Evolutionary conservation across 2,329 filamentous ascomycete species (phyloP).

Genomic region (Sclerotinia minor): DNA sequence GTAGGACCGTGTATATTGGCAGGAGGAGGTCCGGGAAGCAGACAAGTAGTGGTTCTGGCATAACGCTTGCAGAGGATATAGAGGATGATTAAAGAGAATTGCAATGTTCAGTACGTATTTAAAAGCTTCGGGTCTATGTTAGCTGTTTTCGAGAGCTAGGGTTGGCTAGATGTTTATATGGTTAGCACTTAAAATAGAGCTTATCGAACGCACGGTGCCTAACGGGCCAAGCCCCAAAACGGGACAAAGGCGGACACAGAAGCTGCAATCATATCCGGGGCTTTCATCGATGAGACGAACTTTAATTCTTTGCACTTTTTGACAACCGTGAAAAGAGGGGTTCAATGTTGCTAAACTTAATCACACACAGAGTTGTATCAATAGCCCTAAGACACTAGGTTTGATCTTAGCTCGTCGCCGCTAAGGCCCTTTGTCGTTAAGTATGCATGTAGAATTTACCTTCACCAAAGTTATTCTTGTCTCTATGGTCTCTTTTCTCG

Average conservation of each 20-base stretch:
- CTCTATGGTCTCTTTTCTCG: neutral
- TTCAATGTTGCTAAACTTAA: neutral
- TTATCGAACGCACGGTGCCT: neutral
- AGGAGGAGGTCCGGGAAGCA: neutral
- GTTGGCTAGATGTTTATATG: constrained; percentile 10
- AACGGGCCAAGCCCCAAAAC: neutral
- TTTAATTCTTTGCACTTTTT: neutral
- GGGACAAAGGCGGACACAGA: neutral
- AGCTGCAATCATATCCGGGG: neutral
- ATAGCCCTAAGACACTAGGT: neutral
- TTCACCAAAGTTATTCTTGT: neutral
- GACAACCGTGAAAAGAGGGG: neutral
- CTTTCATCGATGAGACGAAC: neutral
- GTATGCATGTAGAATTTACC: neutral
- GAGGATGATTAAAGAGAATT: constrained; percentile 16
- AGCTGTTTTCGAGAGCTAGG: neutral
- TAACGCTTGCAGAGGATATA: constrained; percentile 1
- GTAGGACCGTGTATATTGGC: neutral
- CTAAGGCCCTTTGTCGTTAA: neutral
- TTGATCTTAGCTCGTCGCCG: neutral
- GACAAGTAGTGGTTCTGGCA: neutral
- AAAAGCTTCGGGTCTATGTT: neutral
- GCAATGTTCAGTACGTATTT: neutral
- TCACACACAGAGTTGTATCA: neutral
- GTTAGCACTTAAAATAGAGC: neutral